Base-by-base conservation (phyloP, 2,329 filamentous ascomycete species). In the Colletotrichum cuscutae region DNA sequence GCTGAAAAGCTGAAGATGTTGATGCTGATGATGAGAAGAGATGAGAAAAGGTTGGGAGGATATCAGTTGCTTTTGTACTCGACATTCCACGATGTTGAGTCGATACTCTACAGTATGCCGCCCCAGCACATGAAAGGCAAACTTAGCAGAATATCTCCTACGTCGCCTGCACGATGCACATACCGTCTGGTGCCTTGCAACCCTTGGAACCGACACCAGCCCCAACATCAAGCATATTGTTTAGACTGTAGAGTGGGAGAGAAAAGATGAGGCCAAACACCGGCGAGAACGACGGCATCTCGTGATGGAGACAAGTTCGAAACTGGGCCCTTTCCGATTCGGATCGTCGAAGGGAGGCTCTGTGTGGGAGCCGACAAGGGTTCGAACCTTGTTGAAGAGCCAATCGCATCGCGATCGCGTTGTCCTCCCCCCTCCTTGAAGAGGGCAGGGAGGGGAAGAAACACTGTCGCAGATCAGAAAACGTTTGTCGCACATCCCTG, bases 221-320 rank as follows among this genome's bases (percentile, higher is more conserved):
- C 37, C 26, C 53, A 52, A 60, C 46, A 57, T 65, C 66, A 70
- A 70, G 71, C 59, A 65, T 52, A 26, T 22, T 53, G 60, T 56
- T 61, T 61, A 35, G 71, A 73, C 30, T 26, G 54, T 42, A 49
- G 46, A 30, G 42, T 22, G 19, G 22, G 15, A 71, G 61, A 73
- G 7, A 71, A 65, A 71, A 72, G 66, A 61, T 73, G 66, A 73
- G 71, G 71, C 71, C 71, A 73, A 73, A 73, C 71, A 46, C 60
- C 32, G 66, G 56, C 54, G 66, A 70, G 30, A 28, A 30, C 60
- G 46, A 57, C 35, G 22, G 37, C 49, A 65, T 73, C 56, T 73
- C 60, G 28, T 42, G 66, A 71, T 65, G 71, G 66, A 71, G 66
- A 61, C 71, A 35, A 57, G 54, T 58, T 62, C 71, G 71, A 73